These are phyloP conservation scores for Globisporangium spinosum DNA, from an alignment of 352 stramenopile species.

Conservation along the genomic window DNA sequence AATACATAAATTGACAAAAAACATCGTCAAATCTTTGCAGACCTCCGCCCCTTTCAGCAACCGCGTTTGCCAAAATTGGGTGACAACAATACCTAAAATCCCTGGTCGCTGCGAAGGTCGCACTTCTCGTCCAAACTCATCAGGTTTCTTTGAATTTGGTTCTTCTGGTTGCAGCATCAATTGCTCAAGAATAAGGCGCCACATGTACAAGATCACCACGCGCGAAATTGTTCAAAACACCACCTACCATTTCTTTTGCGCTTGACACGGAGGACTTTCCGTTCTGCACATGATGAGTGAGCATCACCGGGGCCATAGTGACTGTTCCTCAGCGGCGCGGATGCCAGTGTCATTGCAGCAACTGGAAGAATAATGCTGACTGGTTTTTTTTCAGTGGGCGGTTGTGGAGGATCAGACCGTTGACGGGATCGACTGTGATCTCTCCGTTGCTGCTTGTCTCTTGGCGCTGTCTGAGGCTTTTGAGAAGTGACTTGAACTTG, in stretches of 20 bases:
- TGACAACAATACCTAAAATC: constrained; percentile 12
- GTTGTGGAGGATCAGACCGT: constrained; percentile 7
- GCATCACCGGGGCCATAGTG: constrained; percentile 1
- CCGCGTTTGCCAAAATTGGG: background rate
- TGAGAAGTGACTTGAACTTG: constrained; percentile 18
- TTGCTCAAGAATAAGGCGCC: background rate
- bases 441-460: constrained; percentile 12
- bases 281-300: background rate
- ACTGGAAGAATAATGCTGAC: background rate
- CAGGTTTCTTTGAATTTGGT: background rate
- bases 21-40: background rate
- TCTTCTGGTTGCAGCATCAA: constrained; percentile 7
- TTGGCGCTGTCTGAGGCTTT: background rate
- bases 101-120: background rate
- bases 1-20: background rate
- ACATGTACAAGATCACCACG: background rate
- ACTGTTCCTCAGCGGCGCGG: background rate
- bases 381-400: background rate
- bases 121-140: background rate
- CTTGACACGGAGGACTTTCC: constrained; percentile 6
- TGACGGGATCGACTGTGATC: constrained; percentile 12
- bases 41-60: background rate
- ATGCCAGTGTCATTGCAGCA: background rate
- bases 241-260: constrained; percentile 13
- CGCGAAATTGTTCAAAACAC: background rate